These are phyloP conservation scores for Geum urbanum DNA, from an alignment of 306 rosid species.

Conservation along the genomic window DNA sequence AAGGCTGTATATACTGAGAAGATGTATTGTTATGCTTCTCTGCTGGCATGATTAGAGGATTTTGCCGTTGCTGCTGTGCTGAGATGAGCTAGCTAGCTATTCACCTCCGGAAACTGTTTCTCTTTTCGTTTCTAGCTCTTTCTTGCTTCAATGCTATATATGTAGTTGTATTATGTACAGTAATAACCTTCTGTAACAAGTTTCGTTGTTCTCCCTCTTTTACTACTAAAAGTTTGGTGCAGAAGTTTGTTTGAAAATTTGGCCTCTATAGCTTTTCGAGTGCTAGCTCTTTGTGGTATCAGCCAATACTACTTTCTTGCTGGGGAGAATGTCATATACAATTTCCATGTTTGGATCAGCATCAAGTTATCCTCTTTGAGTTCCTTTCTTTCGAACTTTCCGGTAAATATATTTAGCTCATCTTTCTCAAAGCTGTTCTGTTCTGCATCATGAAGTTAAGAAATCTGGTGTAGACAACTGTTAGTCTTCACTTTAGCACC, in stretches of 20 bases:
- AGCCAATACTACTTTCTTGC: background rate
- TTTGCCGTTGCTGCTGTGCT: background rate
- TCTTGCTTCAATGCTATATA: background rate
- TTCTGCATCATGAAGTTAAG: background rate
- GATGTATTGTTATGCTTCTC: slow-evolving; percentile 36
- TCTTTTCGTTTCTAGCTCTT: background rate
- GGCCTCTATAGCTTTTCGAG: background rate
- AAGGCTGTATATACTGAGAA: slow-evolving; percentile 29
- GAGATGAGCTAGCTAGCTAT: background rate
- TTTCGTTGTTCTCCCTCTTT: background rate
- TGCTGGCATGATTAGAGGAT: slow-evolving; percentile 29
- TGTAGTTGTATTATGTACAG: background rate
- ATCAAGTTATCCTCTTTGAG: background rate
- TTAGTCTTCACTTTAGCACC: background rate
- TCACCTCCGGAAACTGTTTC: background rate
- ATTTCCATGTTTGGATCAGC: background rate
- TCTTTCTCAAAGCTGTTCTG: background rate
- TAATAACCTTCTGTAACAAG: background rate
- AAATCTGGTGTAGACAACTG: background rate
- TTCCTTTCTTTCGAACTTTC: background rate
- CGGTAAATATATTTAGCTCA: background rate
- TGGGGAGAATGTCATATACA: background rate
- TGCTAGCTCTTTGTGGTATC: background rate
- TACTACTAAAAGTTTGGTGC: background rate
- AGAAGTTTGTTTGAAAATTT: background rate